Conservation (phyloP, 441 rosid genomes). For the Hura crepitans region DNA sequence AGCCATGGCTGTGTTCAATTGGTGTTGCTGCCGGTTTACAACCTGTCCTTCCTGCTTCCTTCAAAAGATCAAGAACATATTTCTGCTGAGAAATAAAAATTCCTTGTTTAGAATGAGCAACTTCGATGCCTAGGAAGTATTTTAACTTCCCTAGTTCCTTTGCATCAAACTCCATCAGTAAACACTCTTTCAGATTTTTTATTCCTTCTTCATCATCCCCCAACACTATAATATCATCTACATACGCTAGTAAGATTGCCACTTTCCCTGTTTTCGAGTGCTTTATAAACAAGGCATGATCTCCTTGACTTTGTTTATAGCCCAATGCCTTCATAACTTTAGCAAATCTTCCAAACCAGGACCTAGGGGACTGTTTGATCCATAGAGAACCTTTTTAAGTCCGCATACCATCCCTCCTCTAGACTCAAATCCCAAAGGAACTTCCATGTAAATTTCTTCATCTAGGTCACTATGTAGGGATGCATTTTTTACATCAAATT, state of each 20-base stretch:
- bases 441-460: too few species aligned
- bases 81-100: neutral
- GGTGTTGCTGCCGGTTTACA: neutral
- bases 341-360: conserved; percentile 10
- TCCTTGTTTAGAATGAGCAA: neutral
- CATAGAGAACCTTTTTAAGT: neutral
- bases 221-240: neutral
- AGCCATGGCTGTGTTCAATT: too few species aligned
- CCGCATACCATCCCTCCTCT: neutral
- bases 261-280: neutral
- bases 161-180: neutral
- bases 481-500: too few species aligned
- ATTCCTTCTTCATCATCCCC: neutral
- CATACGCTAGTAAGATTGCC: neutral
- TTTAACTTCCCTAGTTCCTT: neutral
- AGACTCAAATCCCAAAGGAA: too few species aligned
- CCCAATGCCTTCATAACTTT: neutral
- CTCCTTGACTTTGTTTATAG: conserved; percentile 2
- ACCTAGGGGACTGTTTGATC: neutral
- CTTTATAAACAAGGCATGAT: neutral
- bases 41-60: neutral
- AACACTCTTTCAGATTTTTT: neutral
- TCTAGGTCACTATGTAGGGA: too few species aligned
- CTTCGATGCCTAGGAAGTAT: neutral
- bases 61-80: neutral